Evolutionary conservation across 2,329 filamentous ascomycete genomes (phyloP), one percentile per base, ranked within the genome.

Genomic region (Teratosphaeria gauchensis): DNA sequence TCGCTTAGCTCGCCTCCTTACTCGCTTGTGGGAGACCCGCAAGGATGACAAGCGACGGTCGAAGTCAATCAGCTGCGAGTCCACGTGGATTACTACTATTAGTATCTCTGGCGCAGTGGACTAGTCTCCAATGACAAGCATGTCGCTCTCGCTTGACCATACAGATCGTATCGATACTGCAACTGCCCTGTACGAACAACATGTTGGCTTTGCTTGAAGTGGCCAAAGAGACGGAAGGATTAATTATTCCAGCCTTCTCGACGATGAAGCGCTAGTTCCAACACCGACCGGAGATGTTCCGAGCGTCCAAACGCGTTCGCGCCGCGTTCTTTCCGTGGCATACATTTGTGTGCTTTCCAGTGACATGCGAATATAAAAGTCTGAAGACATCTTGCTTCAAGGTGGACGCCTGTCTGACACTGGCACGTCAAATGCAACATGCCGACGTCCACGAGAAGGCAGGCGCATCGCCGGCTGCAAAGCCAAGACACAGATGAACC

Each of bases 381-480:
- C 24, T 28, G 24, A 28, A 35, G 33, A 35, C 33, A 35, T 35
- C 33, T 35, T 35, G 33, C 8, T 35, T 6, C 2, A 35, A 14
- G 9, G 33, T 14, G 33, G 8, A 9, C 33, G 9, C 14, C 2
- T 35, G 33, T 11, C 6, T 35, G 14, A 3, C 11, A 42, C 35
- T 42, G 35, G 14, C 35, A 16, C 4, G 14, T 14, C 42, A 24
- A 1, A 48, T 48, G 42, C 42, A 54, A 24, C 9, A 59, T 59
- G 58, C 58, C 55, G 31, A 9, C 55, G 5, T 51, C 58, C 51
- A 54, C 55, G 35, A 54, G 52, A 19, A 33, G 42, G 33, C 56
- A 57, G 48, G 33, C 54, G 31, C 54, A 31, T n/a, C n/a, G n/a
- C 16, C 54, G 58, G 7, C 38, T 30, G 32, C 24, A 51, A n/a